These are phyloP conservation scores for Stachybotrys chlorohalonatus DNA, from an alignment of 2,329 filamentous ascomycete species.

Conservation along the genomic window DNA sequence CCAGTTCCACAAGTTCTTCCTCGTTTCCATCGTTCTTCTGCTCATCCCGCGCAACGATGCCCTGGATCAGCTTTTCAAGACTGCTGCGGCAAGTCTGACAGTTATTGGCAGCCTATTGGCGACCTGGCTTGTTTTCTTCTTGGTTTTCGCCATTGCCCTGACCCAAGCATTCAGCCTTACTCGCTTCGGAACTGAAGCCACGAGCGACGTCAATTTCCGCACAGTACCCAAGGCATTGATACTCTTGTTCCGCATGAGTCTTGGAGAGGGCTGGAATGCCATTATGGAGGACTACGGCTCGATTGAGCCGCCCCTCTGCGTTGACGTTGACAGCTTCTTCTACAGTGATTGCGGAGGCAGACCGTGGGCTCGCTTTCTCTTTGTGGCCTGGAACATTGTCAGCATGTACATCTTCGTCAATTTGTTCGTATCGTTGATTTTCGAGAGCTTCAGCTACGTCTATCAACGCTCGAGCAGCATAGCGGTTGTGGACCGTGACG, in stretches of 20 bases:
- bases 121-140: slow-evolving; percentile 94
- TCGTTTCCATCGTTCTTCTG: slow-evolving; percentile 81
- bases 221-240: slow-evolving; percentile 92
- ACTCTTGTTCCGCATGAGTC: slow-evolving; percentile 84
- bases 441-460: slow-evolving; percentile 98
- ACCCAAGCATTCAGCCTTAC: slow-evolving; percentile 95
- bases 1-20: slow-evolving; percentile 85
- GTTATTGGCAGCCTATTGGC: slow-evolving; percentile 86
- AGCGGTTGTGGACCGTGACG: slow-evolving; percentile 81
- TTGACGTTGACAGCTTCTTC: slow-evolving; percentile 62
- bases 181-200: slow-evolving; percentile 66
- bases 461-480: slow-evolving; percentile 95
- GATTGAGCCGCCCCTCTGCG: slow-evolving; percentile 74
- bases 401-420: slow-evolving; percentile 99
- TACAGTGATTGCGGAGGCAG: slow-evolving; percentile 88
- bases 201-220: slow-evolving; percentile 80
- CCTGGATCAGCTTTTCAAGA: slow-evolving; percentile 97
- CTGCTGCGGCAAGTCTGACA: slow-evolving; percentile 84
- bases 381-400: slow-evolving; percentile 96
- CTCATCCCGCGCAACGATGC: slow-evolving; percentile 95
- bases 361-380: slow-evolving; percentile 78
- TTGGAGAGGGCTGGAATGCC: slow-evolving; percentile 92
- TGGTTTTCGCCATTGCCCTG: slow-evolving; percentile 92
- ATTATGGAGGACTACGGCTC: slow-evolving; percentile 93
- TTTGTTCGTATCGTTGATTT: slow-evolving; percentile 95